phyloP scores from a whole-genome alignment of 208 protist species.

The Trypanosomatidae sp. region DNA sequence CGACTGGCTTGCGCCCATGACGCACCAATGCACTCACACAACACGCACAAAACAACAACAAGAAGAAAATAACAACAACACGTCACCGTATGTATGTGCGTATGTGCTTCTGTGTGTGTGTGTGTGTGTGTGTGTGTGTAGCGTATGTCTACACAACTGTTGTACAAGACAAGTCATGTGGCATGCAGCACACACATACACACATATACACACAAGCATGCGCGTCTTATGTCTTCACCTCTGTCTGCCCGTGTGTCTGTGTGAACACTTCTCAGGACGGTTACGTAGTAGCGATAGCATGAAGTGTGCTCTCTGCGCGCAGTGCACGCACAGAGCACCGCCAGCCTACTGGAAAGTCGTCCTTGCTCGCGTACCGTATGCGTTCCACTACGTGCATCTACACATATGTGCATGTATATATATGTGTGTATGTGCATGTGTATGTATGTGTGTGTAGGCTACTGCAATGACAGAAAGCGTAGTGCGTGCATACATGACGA shows the following conservation, averaged over 20 bases:
- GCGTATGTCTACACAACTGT: not conserved
- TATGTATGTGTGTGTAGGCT: too few species aligned
- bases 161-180: not conserved
- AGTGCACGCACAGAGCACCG: not conserved
- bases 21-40: not conserved
- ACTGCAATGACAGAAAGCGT: too few species aligned
- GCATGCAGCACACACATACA: not conserved
- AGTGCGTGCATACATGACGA: too few species aligned
- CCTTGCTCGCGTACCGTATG: not conserved
- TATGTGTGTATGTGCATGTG: too few species aligned
- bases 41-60: not conserved
- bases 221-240: too few species aligned
- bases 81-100: not conserved
- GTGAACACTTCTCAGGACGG: not conserved
- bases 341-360: slow-evolving; percentile 3
- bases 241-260: too few species aligned
- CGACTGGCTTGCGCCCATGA: slow-evolving; percentile 39
- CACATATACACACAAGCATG: not conserved
- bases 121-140: too few species aligned
- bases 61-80: slow-evolving; percentile 2
- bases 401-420: not conserved
- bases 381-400: not conserved
- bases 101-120: too few species aligned
- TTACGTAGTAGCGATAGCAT: not conserved
- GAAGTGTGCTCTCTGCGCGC: not conserved